Evolutionary conservation across 2,329 filamentous ascomycete genomes (phyloP).

Genomic region (Aspergillus intermedius): DNA sequence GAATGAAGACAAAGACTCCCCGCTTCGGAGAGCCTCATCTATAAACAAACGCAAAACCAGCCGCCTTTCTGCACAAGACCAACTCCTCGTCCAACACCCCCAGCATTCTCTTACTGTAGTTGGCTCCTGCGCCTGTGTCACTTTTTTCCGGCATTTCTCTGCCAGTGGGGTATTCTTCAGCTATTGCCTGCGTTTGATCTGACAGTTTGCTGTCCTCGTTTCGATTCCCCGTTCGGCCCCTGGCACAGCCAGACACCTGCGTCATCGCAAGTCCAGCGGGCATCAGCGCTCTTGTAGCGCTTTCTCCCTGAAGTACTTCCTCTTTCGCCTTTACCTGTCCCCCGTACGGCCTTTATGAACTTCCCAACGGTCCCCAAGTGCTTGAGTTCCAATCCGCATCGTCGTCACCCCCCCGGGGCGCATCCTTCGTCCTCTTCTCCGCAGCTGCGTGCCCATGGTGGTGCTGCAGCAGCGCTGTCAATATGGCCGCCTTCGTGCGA

Average conservation of each 20-base stretch:
- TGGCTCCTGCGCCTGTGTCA: neutral
- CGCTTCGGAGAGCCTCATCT: too few relatives aligned
- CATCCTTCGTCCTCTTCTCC: constrained; percentile 12
- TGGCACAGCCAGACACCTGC: neutral
- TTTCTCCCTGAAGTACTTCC: neutral
- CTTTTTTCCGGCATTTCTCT: neutral
- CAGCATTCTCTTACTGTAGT: too few relatives aligned
- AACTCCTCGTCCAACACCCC: too few relatives aligned
- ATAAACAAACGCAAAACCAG: too few relatives aligned
- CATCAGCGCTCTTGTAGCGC: neutral
- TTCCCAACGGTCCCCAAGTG: constrained; percentile 13
- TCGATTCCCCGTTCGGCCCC: neutral
- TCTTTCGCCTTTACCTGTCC: neutral
- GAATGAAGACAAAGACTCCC: too few relatives aligned
- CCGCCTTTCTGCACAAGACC: too few relatives aligned
- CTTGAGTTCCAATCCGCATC: constrained; percentile 19
- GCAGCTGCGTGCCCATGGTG: constrained; percentile 33
- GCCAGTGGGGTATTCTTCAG: neutral
- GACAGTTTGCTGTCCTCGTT: neutral
- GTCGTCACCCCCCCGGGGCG: constrained; percentile 19
- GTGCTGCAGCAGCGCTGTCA: constrained; percentile 33
- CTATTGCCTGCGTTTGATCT: neutral
- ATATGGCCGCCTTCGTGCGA: constrained; percentile 77
- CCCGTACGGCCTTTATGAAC: constrained; percentile 19
- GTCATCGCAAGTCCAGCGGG: neutral